These are phyloP conservation scores for Rhododendron griersonianum DNA, from an alignment of 148 eudicot genomes.

Conservation along the genomic window DNA sequence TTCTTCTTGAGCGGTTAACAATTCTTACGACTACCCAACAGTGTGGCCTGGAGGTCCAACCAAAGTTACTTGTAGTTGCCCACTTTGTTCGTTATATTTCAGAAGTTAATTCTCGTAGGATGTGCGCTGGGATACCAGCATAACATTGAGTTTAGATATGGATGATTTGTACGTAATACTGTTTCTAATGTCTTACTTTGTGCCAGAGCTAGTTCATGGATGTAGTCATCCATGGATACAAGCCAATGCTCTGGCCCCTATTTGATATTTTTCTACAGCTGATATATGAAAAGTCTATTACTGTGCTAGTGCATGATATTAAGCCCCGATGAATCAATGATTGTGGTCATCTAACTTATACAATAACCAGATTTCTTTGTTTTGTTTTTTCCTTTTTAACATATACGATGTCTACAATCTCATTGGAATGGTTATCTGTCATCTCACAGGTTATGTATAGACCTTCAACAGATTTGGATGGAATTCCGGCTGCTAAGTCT, in stretches of 20 bases:
- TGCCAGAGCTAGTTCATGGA: background rate
- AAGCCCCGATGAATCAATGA: background rate
- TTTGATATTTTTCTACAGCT: background rate
- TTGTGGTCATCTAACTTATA: background rate
- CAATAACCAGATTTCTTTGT: background rate
- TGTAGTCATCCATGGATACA: background rate
- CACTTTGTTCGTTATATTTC: background rate
- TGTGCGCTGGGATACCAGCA: background rate
- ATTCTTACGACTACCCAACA: background rate
- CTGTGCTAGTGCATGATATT: background rate
- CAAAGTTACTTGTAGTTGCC: background rate
- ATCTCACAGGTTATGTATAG: conserved; percentile 62
- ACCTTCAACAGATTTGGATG: conserved; percentile 62
- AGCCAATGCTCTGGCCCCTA: background rate
- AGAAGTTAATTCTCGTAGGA: background rate
- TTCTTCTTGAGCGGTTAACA: background rate
- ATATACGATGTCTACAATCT: background rate
- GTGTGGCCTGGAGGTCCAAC: background rate
- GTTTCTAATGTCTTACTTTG: background rate
- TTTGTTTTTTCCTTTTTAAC: background rate
- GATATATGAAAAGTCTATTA: background rate
- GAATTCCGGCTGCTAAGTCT: conserved; percentile 76
- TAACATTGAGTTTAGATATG: background rate
- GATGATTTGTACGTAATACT: background rate
- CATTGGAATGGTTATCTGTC: background rate